Evolutionary conservation across 352 stramenopile species (phyloP), one percentile per base, ranked within the genome.

Genomic region (Pythium aristosporum): DNA sequence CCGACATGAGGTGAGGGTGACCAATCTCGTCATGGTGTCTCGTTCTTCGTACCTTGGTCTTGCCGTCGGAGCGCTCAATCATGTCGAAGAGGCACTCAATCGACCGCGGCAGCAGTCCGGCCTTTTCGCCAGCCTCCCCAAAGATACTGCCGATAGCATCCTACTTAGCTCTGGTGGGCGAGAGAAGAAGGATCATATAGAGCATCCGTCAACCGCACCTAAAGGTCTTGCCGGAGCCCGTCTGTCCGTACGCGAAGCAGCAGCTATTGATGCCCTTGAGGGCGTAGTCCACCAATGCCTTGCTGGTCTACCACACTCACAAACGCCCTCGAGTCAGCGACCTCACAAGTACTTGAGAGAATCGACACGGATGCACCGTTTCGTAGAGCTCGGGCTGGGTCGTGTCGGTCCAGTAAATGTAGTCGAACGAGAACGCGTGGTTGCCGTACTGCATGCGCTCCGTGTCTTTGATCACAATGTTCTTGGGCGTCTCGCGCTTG

Each of bases 261-360:
- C 93, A 98, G 43, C 87, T 93, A 66, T 98, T 98, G 76, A 96
- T 97, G 28, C 92, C 93, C 52, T 88, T 87, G 66, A 98, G 64
- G 7, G 89, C 82, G 49, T 97, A 95, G 57, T 97, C 88, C 5
- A 98, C 87, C 30, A 97, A 76, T 10, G 74, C 77, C 51, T 94
- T 92, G 51, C 85, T 94, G 1, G 83, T 88, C 85, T 94, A 21
- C 12, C 23, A 37, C 47, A 20, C 2, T 12, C n/a, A 51, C 49
- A 25, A 30, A 44, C 11, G 5, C 10, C 2, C 18, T 0, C 0
- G 2, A 36, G 23, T 7, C 12, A 18, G 13, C 20, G 2, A 23
- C 12, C 39, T 41, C 8, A 13, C 34, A 39, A 13, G 1, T 39
- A 8, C 34, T 46, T 11, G 9, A 46, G 12, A 46, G 39, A 20